Base-by-base conservation (phyloP, 805 yeast species). In the Kodamaea jinghongensis region DNA sequence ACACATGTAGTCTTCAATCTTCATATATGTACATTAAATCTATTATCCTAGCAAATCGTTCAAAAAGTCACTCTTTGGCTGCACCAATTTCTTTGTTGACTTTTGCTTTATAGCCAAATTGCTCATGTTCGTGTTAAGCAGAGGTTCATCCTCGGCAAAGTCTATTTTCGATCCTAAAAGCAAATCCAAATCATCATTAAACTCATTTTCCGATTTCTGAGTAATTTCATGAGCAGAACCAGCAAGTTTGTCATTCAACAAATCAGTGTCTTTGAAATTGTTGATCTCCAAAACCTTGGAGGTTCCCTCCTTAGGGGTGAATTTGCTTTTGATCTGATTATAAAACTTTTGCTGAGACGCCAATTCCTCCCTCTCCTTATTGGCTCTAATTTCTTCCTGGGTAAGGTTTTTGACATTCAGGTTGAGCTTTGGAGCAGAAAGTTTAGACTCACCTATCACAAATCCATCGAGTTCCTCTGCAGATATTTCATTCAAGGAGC, bases 231-330 rank as follows among this genome's bases (percentile, higher is more conserved):
- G 28, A 9, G 20, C 15, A 23, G 17, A 10, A 25, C 17, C 42
- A 0, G 43, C 34, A n/a, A 65, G 30, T 34, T 49, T 56, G 10
- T 43, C 37, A 41, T 63, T 59, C 41, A 63, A 49, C 12, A 40
- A 43, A 36, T 63, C 69, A 14, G 45, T 39, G 6, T 33, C 41
- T 33, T 56, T 53, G 30, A 54, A 49, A 38, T 64, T 69, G 45
- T 69, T 60, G 43, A 69, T 55, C 31, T 67, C 72, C 8, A 67
- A 43, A 1, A 67, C 61, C 29, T 55, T 46, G 13, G 56, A 25
- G 6, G 33, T 25, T 10, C 28, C 34, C 15, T 11, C 34, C 28
- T 15, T 38, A 13, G 41, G 28, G 31, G 50, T 60, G 39, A 65
- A 66, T 39, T 50, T 61, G 20, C 31, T 37, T 39, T 57, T 60